Base-by-base conservation (phyloP, 2,329 filamentous ascomycete species). In the Aspergillus unguis region DNA sequence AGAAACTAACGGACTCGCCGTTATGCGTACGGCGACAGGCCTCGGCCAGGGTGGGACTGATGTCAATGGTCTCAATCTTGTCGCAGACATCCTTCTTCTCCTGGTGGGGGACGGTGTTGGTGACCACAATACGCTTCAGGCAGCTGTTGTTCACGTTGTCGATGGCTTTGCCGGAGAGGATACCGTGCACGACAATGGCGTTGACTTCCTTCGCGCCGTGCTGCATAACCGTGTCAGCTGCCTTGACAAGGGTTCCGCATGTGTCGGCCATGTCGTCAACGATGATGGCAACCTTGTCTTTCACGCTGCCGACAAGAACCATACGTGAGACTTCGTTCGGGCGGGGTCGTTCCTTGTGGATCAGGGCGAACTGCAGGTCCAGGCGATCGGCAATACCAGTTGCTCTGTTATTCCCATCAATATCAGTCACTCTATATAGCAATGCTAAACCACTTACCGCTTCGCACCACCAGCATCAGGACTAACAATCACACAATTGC, bases 241-340 rank as follows among this genome's bases (percentile, higher is more conserved):
- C 94, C 77, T 97, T 97, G 71, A 81, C 84, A 9, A 88, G 78
- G 1, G 90, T 96, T 61, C 91, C 91, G 71, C 92, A 96, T 3
- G 92, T 96, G 69, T 97, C 92, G 31, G 92, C 92, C 90, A 97
- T 96, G 70, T 97, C 92, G 70, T 97, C 92, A 44, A 99, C 92
- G 44, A 99, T 85, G 67, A 99, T 96, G 55, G 92, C 92, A 29
- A 92, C 86, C 77, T 94, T 94, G 75, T 89, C 88, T 61, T 85
- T 82, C 43, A 97, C 94, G 60, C 95, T 91, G 61, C 94, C 94
- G 46, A 97, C 92, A n/a, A 99, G 86, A 1, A 91, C 89, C 90
- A 96, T 95, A 64, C 90, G 86, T 7, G 88, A 90, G 56, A 96
- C 91, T 67, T 95, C 91, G 65, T 95, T 95, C 54, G 86, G 86